Conservation (phyloP, 2,329 filamentous ascomycete genomes). For the Clonostachys sp. region DNA sequence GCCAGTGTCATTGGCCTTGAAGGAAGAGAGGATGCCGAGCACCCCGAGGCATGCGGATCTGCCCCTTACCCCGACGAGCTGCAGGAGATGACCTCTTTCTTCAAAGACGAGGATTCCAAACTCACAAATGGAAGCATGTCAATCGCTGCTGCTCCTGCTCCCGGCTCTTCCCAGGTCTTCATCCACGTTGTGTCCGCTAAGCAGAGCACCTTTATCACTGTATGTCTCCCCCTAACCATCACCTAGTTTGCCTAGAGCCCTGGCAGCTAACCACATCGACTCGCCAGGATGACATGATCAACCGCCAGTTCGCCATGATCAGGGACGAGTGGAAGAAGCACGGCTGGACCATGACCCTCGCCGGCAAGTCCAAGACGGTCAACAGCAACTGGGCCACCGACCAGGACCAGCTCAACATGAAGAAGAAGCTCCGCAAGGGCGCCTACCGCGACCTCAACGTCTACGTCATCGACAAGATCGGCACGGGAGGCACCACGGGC, state of each 20-base stretch:
- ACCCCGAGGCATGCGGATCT: no score
- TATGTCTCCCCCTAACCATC: neutral
- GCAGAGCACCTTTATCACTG: neutral
- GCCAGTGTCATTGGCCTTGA: slow-evolving; percentile 5
- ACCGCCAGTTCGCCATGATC: slow-evolving; percentile 15
- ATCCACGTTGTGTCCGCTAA: slow-evolving; percentile 3
- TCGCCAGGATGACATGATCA: slow-evolving; percentile 9
- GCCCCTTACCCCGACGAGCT: no score
- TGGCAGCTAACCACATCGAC: neutral
- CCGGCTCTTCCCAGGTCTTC: slow-evolving; percentile 6
- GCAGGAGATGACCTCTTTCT: no score
- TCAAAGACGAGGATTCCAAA: no score
- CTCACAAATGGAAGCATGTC: no score
- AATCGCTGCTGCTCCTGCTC: no score
- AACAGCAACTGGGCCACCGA: slow-evolving; percentile 18
- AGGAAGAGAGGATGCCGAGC: slow-evolving; percentile 6
- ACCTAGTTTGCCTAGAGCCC: neutral
- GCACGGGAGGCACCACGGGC: slow-evolving; percentile 24
- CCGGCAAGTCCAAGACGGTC: slow-evolving; percentile 18
- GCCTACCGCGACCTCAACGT: slow-evolving; percentile 37
- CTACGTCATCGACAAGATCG: slow-evolving; percentile 29
- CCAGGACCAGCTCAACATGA: slow-evolving; percentile 32
- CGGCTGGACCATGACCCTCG: slow-evolving; percentile 14
- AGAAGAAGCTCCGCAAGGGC: slow-evolving; percentile 35
- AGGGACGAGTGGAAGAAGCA: slow-evolving; percentile 12